Percentiles rank a stretch among this genome's conserved stretches.
Evolutionary conservation across 805 yeast species (phyloP).

Genomic region (Ogataea minuta): DNA sequence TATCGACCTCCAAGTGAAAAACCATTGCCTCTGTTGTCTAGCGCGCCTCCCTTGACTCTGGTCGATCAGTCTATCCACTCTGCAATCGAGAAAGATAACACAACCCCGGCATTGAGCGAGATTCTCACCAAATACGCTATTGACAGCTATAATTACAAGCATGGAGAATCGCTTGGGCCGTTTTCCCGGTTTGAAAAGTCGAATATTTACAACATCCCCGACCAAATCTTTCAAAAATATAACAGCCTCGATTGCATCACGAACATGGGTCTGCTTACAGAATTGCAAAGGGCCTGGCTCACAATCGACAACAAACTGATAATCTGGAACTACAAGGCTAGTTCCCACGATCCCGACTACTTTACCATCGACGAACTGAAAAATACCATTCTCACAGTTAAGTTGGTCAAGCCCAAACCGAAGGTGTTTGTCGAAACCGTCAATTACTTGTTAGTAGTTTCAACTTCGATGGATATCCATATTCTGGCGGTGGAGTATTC

Average conservation of each 20-base stretch:
- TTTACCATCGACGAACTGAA: constrained; percentile 79
- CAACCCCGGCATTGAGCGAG: constrained; percentile 55
- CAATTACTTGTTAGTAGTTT: constrained; percentile 65
- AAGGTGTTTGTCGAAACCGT: constrained; percentile 79
- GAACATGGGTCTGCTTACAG: constrained; percentile 81
- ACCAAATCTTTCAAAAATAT: constrained; percentile 70
- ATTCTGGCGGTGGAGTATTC: constrained; percentile 67
- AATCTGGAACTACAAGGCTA: constrained; percentile 69
- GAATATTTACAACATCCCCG: constrained; percentile 71
- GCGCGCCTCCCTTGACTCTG: constrained; percentile 51
- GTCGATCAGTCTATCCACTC: constrained; percentile 64
- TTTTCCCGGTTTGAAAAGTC: constrained; percentile 78
- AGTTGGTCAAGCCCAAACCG: constrained; percentile 75
- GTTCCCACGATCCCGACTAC: constrained; percentile 54
- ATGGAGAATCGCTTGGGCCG: constrained; percentile 41
- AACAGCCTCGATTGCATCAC: constrained; percentile 63
- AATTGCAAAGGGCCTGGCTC: constrained; percentile 81
- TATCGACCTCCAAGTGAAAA: constrained; percentile 19
- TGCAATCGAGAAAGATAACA: constrained; percentile 57
- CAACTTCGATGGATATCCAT: constrained; percentile 78
- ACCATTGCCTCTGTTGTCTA: constrained; percentile 48
- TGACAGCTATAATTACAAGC: constrained; percentile 62
- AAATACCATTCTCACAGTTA: constrained; percentile 73
- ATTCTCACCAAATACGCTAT: constrained; percentile 57
- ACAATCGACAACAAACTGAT: constrained; percentile 76